These are phyloP conservation scores for Penicillium sp. DNA, from an alignment of 2,329 filamentous ascomycete species.

Conservation along the genomic window DNA sequence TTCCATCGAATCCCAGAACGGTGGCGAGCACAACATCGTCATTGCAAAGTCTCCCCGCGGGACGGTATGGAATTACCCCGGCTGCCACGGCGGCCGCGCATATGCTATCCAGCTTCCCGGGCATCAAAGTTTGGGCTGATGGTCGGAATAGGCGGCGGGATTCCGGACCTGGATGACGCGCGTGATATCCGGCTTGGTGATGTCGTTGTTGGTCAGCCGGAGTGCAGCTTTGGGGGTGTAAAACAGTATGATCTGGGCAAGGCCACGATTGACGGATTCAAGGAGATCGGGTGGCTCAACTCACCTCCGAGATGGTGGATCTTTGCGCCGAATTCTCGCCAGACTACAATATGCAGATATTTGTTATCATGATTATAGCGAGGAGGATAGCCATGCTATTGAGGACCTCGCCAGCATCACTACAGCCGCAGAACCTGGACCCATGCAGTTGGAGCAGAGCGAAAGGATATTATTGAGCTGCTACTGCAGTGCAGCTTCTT, in stretches of 20 bases:
- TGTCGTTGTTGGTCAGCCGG: not conserved
- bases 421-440: no score
- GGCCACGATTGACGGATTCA: not conserved
- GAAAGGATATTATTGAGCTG: no score
- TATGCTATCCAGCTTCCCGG: not conserved
- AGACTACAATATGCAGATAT: no score
- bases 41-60: conserved; percentile 23
- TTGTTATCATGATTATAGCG: no score
- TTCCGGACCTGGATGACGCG: not conserved
- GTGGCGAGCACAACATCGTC: conserved; percentile 22
- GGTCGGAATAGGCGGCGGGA: conserved; percentile 23
- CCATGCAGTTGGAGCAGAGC: no score
- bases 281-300: no score
- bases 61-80: not conserved
- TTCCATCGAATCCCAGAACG: no score
- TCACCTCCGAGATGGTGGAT: not conserved
- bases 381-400: no score
- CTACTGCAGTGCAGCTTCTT: no score
- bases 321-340: no score
- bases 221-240: not conserved
- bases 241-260: not conserved
- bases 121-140: conserved; percentile 17
- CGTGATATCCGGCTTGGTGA: not conserved
- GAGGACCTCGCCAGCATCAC: no score
- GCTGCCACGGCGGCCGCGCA: not conserved